Conservation (phyloP, 495 filamentous ascomycete genomes). For the Xylaria flabelliformis region DNA sequence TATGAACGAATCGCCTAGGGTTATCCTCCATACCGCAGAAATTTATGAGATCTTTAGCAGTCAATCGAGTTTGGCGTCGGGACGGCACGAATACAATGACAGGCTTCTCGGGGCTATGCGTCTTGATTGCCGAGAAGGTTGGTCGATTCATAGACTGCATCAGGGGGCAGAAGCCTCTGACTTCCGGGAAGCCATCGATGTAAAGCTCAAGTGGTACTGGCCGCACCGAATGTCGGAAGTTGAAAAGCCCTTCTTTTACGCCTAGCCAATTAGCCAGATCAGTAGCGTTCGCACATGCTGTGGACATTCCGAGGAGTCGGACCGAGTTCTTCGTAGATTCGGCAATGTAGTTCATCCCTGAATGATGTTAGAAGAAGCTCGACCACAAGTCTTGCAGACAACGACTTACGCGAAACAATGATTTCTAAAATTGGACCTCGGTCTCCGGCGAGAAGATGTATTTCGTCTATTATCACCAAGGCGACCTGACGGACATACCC, state of each 20-base stretch:
- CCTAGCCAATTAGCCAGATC: conserved; percentile 97
- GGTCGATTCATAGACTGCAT: conserved; percentile 99
- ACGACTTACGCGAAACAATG: conserved; percentile 78
- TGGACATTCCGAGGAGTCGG: conserved; percentile 95
- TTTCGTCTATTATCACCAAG: conserved; percentile 98
- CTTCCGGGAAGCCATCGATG: conserved; percentile 96
- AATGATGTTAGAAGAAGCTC: conserved; percentile 5
- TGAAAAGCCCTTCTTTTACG: conserved; percentile 95
- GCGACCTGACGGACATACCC: conserved; percentile 94
- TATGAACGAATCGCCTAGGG: conserved; percentile 86
- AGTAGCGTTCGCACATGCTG: conserved; percentile 92
- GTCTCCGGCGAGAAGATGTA: conserved; percentile 94
- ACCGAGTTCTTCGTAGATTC: conserved; percentile 88
- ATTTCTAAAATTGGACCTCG: conserved; percentile 98
- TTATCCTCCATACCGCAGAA: conserved; percentile 99
- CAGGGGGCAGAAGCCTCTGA: conserved; percentile 92
- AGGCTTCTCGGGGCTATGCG: conserved; percentile 92
- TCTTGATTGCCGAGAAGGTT: conserved; percentile 95
- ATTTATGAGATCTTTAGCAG: conserved; percentile 94
- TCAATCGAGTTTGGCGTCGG: conserved; percentile 90
- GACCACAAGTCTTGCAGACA: neutral
- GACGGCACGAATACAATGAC: conserved; percentile 99
- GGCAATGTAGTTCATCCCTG: conserved; percentile 94
- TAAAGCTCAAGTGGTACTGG: conserved; percentile 94
- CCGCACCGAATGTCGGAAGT: conserved; percentile 97